phyloP scores from a whole-genome alignment of 208 protist species.

The Crithidia acanthocephali region DNA sequence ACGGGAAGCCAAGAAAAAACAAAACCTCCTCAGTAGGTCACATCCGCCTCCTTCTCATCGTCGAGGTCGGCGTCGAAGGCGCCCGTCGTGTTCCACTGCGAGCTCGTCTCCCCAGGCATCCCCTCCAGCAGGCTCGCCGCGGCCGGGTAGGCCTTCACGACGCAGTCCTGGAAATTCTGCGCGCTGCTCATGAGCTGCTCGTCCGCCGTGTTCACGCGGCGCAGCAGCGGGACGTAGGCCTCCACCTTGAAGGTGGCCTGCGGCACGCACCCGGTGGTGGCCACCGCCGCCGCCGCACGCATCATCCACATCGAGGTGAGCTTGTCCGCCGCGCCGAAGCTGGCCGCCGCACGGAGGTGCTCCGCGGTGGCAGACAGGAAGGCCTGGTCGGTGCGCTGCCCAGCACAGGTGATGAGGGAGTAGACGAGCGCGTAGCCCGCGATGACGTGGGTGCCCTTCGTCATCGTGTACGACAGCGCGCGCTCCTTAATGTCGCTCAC shows the following conservation, averaged over 20 bases:
- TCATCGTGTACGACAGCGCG: conserved; percentile 58
- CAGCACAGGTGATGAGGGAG: conserved; percentile 62
- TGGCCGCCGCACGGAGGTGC: conserved; percentile 56
- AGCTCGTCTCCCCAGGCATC: conserved; percentile 57
- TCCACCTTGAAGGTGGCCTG: conserved; percentile 54
- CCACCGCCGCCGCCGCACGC: conserved; percentile 78
- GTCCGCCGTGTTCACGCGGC: conserved; percentile 63
- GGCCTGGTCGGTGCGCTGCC: conserved; percentile 57
- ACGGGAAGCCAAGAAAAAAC: not conserved
- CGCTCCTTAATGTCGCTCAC: conserved; percentile 77
- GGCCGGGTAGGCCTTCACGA: conserved; percentile 55
- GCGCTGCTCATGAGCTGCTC: conserved; percentile 84
- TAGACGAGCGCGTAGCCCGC: conserved; percentile 82
- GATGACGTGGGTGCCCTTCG: conserved; percentile 65
- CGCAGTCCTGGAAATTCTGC: conserved; percentile 78
- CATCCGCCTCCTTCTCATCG: conserved; percentile 84
- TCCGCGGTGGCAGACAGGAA: conserved; percentile 73
- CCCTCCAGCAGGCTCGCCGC: conserved; percentile 36
- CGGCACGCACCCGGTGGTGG: conserved; percentile 54
- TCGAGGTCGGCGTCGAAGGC: conserved; percentile 91
- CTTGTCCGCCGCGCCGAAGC: conserved; percentile 68
- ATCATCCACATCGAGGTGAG: conserved; percentile 84
- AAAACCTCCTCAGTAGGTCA: conserved; percentile 49
- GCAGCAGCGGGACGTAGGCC: conserved; percentile 68
- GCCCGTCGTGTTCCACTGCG: conserved; percentile 64